Conservation (phyloP, 768 basidiomycete species). For the Rhodotorula babjevae region DNA sequence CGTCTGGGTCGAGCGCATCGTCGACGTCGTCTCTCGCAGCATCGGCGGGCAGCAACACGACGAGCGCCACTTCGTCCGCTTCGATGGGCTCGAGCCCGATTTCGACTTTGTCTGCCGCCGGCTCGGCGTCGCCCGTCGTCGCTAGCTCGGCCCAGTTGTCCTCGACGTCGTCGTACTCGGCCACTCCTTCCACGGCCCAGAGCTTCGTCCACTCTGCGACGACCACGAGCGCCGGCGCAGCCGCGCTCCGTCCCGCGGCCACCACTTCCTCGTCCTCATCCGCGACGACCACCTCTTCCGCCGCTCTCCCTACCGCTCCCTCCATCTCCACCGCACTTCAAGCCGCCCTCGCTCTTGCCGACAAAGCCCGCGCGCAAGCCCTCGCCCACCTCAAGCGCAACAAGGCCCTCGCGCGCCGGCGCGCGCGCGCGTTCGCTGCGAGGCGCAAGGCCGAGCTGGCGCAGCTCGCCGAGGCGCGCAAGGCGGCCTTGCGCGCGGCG, state of each 20-base stretch:
- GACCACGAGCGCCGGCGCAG: background rate
- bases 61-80: background rate
- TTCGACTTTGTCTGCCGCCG: background rate
- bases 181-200: too few relatives aligned
- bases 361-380: background rate
- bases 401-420: background rate
- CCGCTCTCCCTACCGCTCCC: background rate
- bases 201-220: too few relatives aligned
- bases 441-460: background rate
- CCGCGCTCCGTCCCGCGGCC: background rate
- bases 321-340: background rate
- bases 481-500: background rate
- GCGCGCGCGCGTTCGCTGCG: background rate
- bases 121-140: background rate
- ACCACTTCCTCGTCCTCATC: background rate
- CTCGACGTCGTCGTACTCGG: too few relatives aligned
- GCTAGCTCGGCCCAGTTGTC: too few relatives aligned
- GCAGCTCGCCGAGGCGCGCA: background rate
- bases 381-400: conserved; percentile 2
- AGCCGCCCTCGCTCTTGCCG: background rate
- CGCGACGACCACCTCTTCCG: background rate
- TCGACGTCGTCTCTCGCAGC: background rate
- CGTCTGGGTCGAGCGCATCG: too few relatives aligned
- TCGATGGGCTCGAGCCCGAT: background rate
- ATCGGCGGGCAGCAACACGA: background rate